Conservation (phyloP, 345 rosid genomes). For the Arabidopsis thaliana region TAIR10.1 NC_003071.7:15146501-15147000, state of each 20-base stretch:
- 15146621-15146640: slow-evolving; percentile 72
- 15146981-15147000: slow-evolving; percentile 74
- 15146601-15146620: slow-evolving; percentile 85
- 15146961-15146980: slow-evolving; percentile 94
- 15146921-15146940: slow-evolving; percentile 22
- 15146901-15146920: background rate
- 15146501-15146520: slow-evolving; percentile 81
- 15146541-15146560: slow-evolving; percentile 74
- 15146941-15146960: slow-evolving; percentile 23
- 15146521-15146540: slow-evolving; percentile 67
- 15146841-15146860: slow-evolving; percentile 70
- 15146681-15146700: slow-evolving; percentile 63
- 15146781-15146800: slow-evolving; percentile 58
- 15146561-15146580: slow-evolving; percentile 74
- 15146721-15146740: slow-evolving; percentile 74
- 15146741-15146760: slow-evolving; percentile 56
- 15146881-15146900: slow-evolving; percentile 12
- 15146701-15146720: slow-evolving; percentile 66
- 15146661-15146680: slow-evolving; percentile 78
- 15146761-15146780: slow-evolving; percentile 49
- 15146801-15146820: slow-evolving; percentile 54
- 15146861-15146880: slow-evolving; percentile 54
- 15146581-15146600: slow-evolving; percentile 65
- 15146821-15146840: slow-evolving; percentile 54
- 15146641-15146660: slow-evolving; percentile 87